phyloP scores from a whole-genome alignment of 2,329 filamentous ascomycete species.

The Fusarium sp. region DNA sequence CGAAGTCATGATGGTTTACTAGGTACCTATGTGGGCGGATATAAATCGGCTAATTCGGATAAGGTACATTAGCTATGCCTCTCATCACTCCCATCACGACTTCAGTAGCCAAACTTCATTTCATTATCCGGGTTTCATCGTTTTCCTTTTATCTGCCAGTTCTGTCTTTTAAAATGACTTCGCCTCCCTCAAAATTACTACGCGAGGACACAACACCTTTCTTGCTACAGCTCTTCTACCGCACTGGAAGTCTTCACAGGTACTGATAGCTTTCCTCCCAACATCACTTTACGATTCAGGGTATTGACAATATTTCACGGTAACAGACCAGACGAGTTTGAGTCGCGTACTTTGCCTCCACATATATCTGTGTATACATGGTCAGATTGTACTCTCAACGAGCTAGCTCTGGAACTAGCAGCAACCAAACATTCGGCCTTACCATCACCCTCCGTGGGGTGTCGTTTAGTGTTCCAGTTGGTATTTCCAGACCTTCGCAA shows the following conservation, averaged over 20 bases:
- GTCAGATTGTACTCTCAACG: slow-evolving; percentile 81
- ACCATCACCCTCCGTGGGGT: slow-evolving; percentile 80
- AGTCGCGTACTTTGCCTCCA: slow-evolving; percentile 67
- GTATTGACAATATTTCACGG: neutral
- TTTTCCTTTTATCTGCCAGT: neutral
- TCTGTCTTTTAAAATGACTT: slow-evolving; percentile 18
- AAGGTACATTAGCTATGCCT: slow-evolving; percentile 2
- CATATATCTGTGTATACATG: slow-evolving; percentile 88
- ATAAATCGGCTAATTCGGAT: slow-evolving; percentile 39
- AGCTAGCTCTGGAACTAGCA: slow-evolving; percentile 82
- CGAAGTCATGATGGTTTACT: slow-evolving; percentile 32
- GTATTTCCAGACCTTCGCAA: slow-evolving; percentile 79
- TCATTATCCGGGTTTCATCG: neutral
- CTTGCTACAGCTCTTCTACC: slow-evolving; percentile 86
- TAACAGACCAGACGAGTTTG: slow-evolving; percentile 77
- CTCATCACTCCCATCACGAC: neutral
- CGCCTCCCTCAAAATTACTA: slow-evolving; percentile 55
- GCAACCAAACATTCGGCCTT: slow-evolving; percentile 73
- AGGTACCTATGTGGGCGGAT: slow-evolving; percentile 26
- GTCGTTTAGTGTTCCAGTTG: slow-evolving; percentile 86
- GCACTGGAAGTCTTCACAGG: slow-evolving; percentile 78
- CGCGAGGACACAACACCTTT: slow-evolving; percentile 84
- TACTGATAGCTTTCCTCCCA: slow-evolving; percentile 45
- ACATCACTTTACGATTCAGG: neutral
- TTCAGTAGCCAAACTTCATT: neutral